A percentile compares a stretch with the other conserved stretches of the same genome.
Evolutionary conservation across 768 basidiomycete genomes (phyloP).

Genomic region (Punctularia strigosozonata): DNA sequence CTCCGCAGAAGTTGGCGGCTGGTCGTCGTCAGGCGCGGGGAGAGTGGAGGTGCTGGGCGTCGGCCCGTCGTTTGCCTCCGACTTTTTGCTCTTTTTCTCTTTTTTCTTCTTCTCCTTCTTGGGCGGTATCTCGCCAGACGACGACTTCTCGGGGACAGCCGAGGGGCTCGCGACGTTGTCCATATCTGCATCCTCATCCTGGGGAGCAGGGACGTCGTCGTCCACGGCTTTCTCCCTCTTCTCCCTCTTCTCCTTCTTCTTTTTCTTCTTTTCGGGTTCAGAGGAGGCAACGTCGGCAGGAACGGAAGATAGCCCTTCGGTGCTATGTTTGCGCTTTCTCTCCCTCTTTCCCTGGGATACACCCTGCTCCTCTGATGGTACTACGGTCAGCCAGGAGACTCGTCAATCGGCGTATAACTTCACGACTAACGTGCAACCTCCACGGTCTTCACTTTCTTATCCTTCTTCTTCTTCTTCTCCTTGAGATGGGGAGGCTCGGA

Average conservation of each 20-base stretch:
- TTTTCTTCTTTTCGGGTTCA: conserved; percentile 9
- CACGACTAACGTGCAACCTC: conserved; percentile 3
- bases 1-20: conserved; percentile 8
- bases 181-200: conserved; percentile 1
- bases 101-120: conserved; percentile 16
- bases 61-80: conserved; percentile 9
- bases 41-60: conserved; percentile 5
- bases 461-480: conserved; percentile 14
- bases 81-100: conserved; percentile 21
- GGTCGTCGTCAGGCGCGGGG: conserved; percentile 13
- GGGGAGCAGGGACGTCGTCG: neutral
- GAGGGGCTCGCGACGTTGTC: conserved; percentile 1
- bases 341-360: conserved; percentile 5
- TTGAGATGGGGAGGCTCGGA: conserved; percentile 3
- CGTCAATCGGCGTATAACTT: neutral
- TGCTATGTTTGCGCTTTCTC: conserved; percentile 26
- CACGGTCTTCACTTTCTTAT: conserved; percentile 16
- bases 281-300: conserved; percentile 10
- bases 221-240: neutral
- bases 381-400: neutral
- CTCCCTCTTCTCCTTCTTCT: conserved; percentile 10
- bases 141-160: neutral
- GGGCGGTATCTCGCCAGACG: neutral
- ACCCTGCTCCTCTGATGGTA: too few species aligned
- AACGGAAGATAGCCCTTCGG: conserved; percentile 10